Evolutionary conservation across 2,329 filamentous ascomycete genomes (phyloP), one percentile per base, ranked within the genome.

Genomic region (Zymoseptoria crescenta): DNA sequence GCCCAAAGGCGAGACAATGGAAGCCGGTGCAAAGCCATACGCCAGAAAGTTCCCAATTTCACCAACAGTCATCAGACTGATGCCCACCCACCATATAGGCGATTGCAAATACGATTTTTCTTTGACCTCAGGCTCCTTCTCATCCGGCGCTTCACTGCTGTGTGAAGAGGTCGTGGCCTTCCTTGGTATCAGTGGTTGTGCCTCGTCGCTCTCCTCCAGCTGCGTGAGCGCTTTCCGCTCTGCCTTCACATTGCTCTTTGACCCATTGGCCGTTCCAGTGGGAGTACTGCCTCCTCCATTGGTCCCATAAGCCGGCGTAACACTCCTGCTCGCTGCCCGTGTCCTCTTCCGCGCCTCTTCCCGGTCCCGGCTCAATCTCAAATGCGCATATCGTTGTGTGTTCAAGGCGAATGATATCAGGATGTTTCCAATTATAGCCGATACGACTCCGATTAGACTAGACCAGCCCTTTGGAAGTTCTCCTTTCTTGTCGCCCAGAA

Each of bases 11-110:
- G 92, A 96, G 49, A 99, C 94, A 68, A 99, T 96, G 13, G 94
- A 97, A 7, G 94, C 94, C 3, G 94, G 94, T 29, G 94, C 94
- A 73, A 99, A 99, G 24, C 94, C 94, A 70, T 99, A 99, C 0
- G 94, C 94, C 63, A 99, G 78, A 71, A 99, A 99, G 73, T 99
- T 99, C 55, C 94, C 94, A 71, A 89, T 87, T 77, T 99, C 94
- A 59, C 94, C 94, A 24, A 96, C 77, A 0, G 87, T 91, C 84
- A 99, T 99, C 60, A 99, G 80, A 16, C 95, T 82, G 65, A 97
- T 93, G 20, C 94, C 94, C 30, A 87, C 77, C 94, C 94, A 99
- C 94, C 94, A 99, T 71, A 94, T 96, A 1, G 91, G 91, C 41
- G 91, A 96, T 64, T 85, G 86, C 60, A 99, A 82, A 74, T 99